A percentile compares a stretch with the other conserved stretches of the same genome.
These are phyloP conservation scores for Malassezia sp. DNA, from an alignment of 1,284 basidiomycete species.

Conservation along the genomic window DNA sequence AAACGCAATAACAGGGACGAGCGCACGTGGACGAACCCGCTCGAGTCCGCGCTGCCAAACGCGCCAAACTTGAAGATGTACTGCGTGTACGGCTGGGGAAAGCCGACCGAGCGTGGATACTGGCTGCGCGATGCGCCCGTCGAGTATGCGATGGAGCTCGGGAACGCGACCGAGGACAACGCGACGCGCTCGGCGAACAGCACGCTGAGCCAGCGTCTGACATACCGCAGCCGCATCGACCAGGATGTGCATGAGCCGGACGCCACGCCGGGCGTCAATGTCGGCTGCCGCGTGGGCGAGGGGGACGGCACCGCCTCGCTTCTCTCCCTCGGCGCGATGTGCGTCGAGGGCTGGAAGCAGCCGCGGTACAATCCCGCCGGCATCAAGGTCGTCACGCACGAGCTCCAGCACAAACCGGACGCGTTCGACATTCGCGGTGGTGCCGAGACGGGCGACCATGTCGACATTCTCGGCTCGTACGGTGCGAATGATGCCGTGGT, in stretches of 20 bases:
- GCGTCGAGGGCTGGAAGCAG: slow-evolving; percentile 78
- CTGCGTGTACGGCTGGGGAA: slow-evolving; percentile 90
- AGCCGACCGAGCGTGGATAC: slow-evolving; percentile 71
- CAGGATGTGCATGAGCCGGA: slow-evolving; percentile 19
- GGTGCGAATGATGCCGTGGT: slow-evolving; percentile 81
- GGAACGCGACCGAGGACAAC: not conserved
- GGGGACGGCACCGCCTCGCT: slow-evolving; percentile 92
- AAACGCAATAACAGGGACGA: slow-evolving; percentile 44
- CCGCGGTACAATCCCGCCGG: slow-evolving; percentile 85
- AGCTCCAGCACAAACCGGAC: slow-evolving; percentile 76
- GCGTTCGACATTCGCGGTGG: slow-evolving; percentile 70
- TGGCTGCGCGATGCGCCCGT: slow-evolving; percentile 14
- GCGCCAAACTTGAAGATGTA: slow-evolving; percentile 88
- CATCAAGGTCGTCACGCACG: slow-evolving; percentile 64
- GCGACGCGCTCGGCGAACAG: not conserved
- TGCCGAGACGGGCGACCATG: slow-evolving; percentile 55
- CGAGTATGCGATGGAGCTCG: not conserved
- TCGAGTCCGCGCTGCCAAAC: slow-evolving; percentile 65
- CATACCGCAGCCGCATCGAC: slow-evolving; percentile 8
- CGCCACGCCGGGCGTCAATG: slow-evolving; percentile 25
- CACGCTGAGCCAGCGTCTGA: not conserved
- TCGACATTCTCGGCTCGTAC: slow-evolving; percentile 82
- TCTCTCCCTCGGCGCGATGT: slow-evolving; percentile 84
- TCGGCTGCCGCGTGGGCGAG: slow-evolving; percentile 42
- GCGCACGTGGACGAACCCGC: slow-evolving; percentile 73